These are phyloP conservation scores for Talaromyces proteolyticus DNA, from an alignment of 495 filamentous ascomycete species.

Conservation along the genomic window DNA sequence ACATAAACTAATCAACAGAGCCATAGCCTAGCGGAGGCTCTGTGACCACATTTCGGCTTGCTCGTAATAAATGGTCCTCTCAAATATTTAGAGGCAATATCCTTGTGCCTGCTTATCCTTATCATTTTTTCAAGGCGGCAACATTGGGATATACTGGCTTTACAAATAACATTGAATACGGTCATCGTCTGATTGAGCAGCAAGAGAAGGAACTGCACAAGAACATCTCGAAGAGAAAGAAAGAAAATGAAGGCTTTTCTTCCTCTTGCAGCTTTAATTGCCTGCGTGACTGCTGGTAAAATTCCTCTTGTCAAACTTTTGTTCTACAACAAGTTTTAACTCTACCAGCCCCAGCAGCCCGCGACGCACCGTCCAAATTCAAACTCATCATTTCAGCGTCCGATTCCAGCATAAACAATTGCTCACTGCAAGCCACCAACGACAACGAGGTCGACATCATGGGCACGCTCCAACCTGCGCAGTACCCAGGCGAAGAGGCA, in stretches of 20 bases:
- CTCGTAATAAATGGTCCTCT: too few relatives aligned
- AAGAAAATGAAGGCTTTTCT: background rate
- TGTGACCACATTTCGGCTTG: too few relatives aligned
- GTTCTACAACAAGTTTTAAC: background rate
- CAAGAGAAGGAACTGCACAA: too few relatives aligned
- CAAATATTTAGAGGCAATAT: too few relatives aligned
- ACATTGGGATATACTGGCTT: too few relatives aligned
- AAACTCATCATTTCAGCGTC: background rate
- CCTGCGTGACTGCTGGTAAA: background rate
- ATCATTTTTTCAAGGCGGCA: too few relatives aligned
- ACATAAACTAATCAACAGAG: too few relatives aligned
- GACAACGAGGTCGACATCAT: conserved; percentile 1
- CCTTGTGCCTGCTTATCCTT: too few relatives aligned
- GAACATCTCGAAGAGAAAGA: too few relatives aligned
- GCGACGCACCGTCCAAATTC: background rate
- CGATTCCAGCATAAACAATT: background rate
- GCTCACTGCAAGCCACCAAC: background rate
- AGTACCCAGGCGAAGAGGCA: background rate
- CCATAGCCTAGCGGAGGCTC: too few relatives aligned
- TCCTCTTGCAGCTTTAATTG: background rate
- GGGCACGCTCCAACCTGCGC: background rate
- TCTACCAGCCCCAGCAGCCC: background rate
- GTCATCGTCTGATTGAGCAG: too few relatives aligned
- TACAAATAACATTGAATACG: too few relatives aligned
- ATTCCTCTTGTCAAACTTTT: background rate